phyloP scores from a whole-genome alignment of 148 eudicot genomes.

The Hydrangea macrophylla region DNA sequence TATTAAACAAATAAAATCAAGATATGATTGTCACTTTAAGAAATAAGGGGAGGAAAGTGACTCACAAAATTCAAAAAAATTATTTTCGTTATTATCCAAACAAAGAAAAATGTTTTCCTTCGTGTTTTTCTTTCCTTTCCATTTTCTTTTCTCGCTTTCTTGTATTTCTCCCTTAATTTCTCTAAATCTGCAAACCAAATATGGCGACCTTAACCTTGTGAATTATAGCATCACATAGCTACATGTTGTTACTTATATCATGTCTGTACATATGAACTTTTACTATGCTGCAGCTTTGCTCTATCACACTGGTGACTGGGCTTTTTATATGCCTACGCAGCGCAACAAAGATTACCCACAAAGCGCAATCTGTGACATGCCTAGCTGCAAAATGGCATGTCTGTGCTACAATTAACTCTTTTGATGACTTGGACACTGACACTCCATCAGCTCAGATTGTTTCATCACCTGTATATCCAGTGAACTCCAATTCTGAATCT shows the following conservation, averaged over 20 bases:
- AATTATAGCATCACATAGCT: neutral
- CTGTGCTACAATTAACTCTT: conserved; percentile 60
- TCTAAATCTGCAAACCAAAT: no score
- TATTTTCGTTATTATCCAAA: no score
- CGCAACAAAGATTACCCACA: conserved; percentile 83
- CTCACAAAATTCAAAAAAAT: no score
- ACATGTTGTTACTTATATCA: neutral
- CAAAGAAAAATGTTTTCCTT: no score
- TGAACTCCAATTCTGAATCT: conserved; percentile 29
- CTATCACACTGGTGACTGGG: conserved; percentile 69
- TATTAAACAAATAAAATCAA: no score
- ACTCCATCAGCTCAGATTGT: conserved; percentile 27
- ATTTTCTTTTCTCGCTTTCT: no score
- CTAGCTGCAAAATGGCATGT: conserved; percentile 86
- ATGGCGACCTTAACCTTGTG: no score
- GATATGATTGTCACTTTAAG: no score
- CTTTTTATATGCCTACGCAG: conserved; percentile 79
- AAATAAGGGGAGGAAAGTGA: no score
- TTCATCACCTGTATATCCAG: conserved; percentile 19
- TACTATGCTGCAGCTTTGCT: conserved; percentile 55
- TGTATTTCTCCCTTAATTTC: no score
- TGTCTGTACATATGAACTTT: no score
- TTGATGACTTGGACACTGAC: conserved; percentile 40
- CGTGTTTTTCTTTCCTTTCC: no score
- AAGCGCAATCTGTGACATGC: conserved; percentile 67